Percentiles rank a stretch among this genome's conserved stretches.
phyloP scores from a whole-genome alignment of 176 grass and related monocot genomes.

The Oryza meyeriana region DNA sequence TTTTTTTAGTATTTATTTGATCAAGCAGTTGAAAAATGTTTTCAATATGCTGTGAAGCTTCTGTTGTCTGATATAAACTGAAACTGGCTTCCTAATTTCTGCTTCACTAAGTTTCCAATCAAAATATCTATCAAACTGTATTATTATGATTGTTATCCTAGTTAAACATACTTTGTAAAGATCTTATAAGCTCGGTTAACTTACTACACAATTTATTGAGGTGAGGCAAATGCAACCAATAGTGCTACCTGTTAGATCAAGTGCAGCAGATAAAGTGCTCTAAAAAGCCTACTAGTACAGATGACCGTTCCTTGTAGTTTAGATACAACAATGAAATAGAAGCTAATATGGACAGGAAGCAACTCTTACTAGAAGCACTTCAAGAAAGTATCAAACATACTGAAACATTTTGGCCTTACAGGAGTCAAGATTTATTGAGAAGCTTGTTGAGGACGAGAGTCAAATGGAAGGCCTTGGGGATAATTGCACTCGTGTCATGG shows the following conservation, averaged over 20 bases:
- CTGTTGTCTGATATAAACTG: background rate
- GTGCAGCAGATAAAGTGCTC: background rate
- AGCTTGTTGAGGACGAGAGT: constrained; percentile 84
- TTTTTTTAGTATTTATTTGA: background rate
- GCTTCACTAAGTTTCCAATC: background rate
- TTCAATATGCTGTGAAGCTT: background rate
- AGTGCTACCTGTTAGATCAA: background rate
- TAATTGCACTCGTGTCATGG: constrained; percentile 82
- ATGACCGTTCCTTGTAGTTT: background rate
- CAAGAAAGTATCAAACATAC: background rate
- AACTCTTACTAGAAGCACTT: background rate
- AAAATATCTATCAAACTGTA: background rate
- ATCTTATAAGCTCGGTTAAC: background rate
- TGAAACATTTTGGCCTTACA: constrained; percentile 49
- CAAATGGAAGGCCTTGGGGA: constrained; percentile 93
- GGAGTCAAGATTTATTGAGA: constrained; percentile 84
- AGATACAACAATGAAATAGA: constrained; percentile 9
- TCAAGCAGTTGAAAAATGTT: background rate
- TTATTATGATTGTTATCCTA: background rate
- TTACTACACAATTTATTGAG: background rate
- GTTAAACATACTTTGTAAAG: constrained; percentile 3
- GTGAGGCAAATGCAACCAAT: background rate
- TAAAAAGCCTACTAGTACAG: constrained; percentile 5
- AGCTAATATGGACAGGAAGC: background rate
- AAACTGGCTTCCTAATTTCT: background rate